These are phyloP conservation scores for Silybum marianum DNA, from an alignment of 129 eudicot species.

Conservation along the genomic window DNA sequence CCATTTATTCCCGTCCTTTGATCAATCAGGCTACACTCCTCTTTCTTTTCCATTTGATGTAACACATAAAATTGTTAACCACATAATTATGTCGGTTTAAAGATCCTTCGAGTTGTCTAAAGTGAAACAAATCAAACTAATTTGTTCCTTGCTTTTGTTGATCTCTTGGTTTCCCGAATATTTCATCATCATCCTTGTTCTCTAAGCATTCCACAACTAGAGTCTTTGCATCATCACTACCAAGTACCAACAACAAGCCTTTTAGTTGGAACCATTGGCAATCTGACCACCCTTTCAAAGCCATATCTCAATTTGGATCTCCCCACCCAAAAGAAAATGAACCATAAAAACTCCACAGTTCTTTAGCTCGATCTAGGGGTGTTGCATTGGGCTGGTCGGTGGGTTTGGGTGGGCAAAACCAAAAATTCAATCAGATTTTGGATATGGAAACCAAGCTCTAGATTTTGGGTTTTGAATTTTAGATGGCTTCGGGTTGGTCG, in stretches of 20 bases:
- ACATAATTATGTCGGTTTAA: too few species aligned
- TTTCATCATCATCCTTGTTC: not conserved
- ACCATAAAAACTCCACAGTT: conserved; percentile 82
- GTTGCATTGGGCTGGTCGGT: too few species aligned
- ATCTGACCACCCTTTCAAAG: conserved; percentile 35
- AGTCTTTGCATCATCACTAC: not conserved
- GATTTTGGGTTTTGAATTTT: too few species aligned
- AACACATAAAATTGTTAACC: not conserved
- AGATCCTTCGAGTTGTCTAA: too few species aligned
- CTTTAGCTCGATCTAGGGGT: conserved; percentile 68
- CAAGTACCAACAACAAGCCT: not conserved
- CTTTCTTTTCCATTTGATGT: not conserved
- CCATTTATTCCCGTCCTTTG: not conserved
- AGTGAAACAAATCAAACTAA: too few species aligned
- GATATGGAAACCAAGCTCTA: too few species aligned
- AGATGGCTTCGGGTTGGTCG: too few species aligned
- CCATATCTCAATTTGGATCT: conserved; percentile 72
- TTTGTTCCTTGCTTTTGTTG: too few species aligned
- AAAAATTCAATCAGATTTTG: too few species aligned
- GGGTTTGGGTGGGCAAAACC: too few species aligned
- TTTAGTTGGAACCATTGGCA: not conserved
- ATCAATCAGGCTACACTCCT: not conserved
- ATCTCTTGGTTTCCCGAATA: not conserved
- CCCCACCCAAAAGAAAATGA: conserved; percentile 62
- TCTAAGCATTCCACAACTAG: not conserved